Percentiles rank a stretch among this genome's conserved stretches.
Evolutionary conservation across 371 early-diverging fungal genomes (phyloP).

Genomic region (Mortierella sp.): DNA sequence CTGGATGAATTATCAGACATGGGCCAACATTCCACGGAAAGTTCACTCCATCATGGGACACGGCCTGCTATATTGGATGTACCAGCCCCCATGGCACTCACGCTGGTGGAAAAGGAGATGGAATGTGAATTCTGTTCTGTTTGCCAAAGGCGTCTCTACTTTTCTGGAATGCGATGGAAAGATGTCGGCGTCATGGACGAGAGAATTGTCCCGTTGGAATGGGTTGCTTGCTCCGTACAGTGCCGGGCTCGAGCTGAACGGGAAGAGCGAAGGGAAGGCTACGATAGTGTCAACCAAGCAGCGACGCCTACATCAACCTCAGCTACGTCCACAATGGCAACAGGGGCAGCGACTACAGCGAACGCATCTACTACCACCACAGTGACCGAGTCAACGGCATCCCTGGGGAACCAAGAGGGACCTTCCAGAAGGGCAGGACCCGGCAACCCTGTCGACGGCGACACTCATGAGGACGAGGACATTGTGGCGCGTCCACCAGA

Average conservation of each 20-base stretch:
- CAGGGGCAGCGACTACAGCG: background rate
- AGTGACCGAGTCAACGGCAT: too few species aligned
- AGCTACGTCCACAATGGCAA: background rate
- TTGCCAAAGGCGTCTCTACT: conserved; percentile 40
- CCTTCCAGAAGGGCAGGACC: too few species aligned
- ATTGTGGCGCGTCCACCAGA: too few species aligned
- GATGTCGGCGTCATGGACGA: conserved; percentile 51
- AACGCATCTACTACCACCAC: too few species aligned
- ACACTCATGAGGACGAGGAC: too few species aligned
- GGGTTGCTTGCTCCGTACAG: conserved; percentile 49
- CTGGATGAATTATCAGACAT: background rate
- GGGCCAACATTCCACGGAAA: too few species aligned
- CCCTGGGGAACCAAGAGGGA: too few species aligned
- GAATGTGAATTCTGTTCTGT: conserved; percentile 42
- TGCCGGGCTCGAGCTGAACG: conserved; percentile 32
- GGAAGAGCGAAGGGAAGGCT: conserved; percentile 16
- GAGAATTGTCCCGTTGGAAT: conserved; percentile 46
- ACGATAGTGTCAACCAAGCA: background rate
- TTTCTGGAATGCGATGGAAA: conserved; percentile 50
- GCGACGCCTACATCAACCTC: background rate
- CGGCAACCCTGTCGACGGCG: too few species aligned
- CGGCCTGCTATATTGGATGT: background rate
- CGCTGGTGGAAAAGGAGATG: conserved; percentile 32
- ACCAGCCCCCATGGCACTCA: conserved; percentile 21
- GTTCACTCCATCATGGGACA: background rate